Evolutionary conservation across 768 basidiomycete species (phyloP), one percentile per base, ranked within the genome.

Genomic region (Boletus eberwhitei): DNA sequence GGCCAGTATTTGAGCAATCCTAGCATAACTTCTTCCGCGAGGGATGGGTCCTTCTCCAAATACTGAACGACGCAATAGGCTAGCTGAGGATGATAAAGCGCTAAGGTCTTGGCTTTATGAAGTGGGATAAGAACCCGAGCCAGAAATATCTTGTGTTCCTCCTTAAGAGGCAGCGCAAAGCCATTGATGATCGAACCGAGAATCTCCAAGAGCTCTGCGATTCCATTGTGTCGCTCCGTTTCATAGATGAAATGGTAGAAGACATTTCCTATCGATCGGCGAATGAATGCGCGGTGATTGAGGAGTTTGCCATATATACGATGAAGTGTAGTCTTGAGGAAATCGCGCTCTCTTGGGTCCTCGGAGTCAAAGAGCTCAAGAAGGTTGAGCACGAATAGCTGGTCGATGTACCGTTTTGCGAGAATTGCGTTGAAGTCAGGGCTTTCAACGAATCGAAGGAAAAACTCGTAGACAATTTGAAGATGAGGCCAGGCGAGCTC

Each of bases 221-320:
- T 98, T 35, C 97, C 97, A 68, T 99, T 99, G 79, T 99, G 96
- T 44, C 97, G 86, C 70, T 99, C 97, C 1, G 94, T 93, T 73
- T 99, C 97, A 74, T 99, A 99, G 64, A 98, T 80, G 77, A 98
- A 99, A 67, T 95, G 87, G 82, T 97, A 98, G 72, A 99, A 99
- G 64, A 99, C 96, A 65, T 98, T 97, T 79, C 96, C 97, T 83
- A 99, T 98, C 53, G 96, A 98, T 55, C 97, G 86, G 51, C 97
- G 89, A 66, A 99, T 98, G 75, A 98, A 98, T 39, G 97, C 96
- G 56, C 97, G 93, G 41, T 98, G 84, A 70, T 95, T 97, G 65
- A 98, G 86, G 79, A 99, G 98, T 79, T 98, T 98, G 71, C 97
- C 97, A 68, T 99, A 99, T 72, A 99, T 98, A 55, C 97, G 88